Conservation (phyloP, 23 red algal genomes). For the Rhodosorus marinus region DNA sequence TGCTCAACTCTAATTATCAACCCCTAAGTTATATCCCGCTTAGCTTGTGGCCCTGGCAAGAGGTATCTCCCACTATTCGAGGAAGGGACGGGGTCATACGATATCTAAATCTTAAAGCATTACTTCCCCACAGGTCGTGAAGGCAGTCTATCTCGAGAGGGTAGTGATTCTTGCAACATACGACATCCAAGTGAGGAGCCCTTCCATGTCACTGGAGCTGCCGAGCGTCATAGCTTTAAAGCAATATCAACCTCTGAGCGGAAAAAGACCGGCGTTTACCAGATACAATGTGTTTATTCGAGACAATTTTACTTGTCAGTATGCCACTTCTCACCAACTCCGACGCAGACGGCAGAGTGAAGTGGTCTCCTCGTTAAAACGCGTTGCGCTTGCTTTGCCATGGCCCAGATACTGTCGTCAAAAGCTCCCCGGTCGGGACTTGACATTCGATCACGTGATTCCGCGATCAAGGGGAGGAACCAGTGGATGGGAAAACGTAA, state of each 20-base stretch:
- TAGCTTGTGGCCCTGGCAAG: constrained; percentile 81
- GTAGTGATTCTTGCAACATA: constrained; percentile 74
- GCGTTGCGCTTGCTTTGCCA: neutral
- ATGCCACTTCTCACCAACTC: neutral
- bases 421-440: constrained; percentile 15
- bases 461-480: constrained; percentile 60
- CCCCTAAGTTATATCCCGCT: constrained; percentile 75
- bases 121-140: no score
- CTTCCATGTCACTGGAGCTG: constrained; percentile 32
- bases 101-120: no score
- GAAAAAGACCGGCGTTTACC: constrained; percentile 36
- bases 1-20: constrained; percentile 80
- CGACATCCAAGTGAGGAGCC: constrained; percentile 39
- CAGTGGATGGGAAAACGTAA: constrained; percentile 64
- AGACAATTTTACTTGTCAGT: constrained; percentile 85
- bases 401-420: constrained; percentile 43
- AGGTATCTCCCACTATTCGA: no score
- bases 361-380: neutral
- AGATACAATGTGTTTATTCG: constrained; percentile 87
- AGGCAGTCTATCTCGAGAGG: constrained; percentile 59
- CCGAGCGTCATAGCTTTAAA: constrained; percentile 71
- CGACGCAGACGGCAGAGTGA: neutral
- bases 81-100: no score
- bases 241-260: constrained; percentile 29
- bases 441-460: constrained; percentile 87